Base-by-base conservation (phyloP, 495 filamentous ascomycete genomes). In the Aspergillus steynii region DNA sequence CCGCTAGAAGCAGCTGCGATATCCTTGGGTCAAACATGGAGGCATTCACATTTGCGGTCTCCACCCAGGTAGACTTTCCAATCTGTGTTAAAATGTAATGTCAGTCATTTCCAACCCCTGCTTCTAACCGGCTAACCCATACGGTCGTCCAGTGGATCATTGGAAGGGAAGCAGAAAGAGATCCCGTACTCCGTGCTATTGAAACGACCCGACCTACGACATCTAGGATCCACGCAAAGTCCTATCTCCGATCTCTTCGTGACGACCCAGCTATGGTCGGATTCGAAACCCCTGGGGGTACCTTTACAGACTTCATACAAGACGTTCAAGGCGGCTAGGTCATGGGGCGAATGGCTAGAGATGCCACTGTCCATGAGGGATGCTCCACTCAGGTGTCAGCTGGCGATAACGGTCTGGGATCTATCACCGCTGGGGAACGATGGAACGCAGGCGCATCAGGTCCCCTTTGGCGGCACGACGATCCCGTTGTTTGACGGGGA, bases 351-450 rank as follows among this genome's bases (percentile, higher is more conserved):
- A 77, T 99, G 96, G 96, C 83, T 99, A 29, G 85, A 86, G 10
- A 74, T 99, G 51, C 94, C 96, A 12, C 85, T 96, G 67, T 83
- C 82, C 2, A 92, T 97, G 64, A 87, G 90, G 50, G 87, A 88
- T 53, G 82, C 94, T 3, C 92, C 93, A 26, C 75, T 89, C 29
- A 88, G 87, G 60, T 84, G 92, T 2, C 90, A 92, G 66, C 82
- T 99, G 31, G 95, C 96, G 10, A 90, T 99, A 50, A 99, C 95
- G 10, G 76, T 97, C 56, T 97, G 95, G 96, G 95, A 99, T 68
- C 72, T 98, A 27, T 95, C 91, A 5, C 92, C 93, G 4, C 84
- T 87, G 25, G 86, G 86, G 31, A 84, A 86, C 37, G 74, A 84
- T 45, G 83, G 84, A 47, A 77, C 84, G 5, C 80, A 86, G 32